Evolutionary conservation across 805 yeast genomes (phyloP), one percentile per base, ranked within the genome.

Genomic region (Nadsonia fulvescens): DNA sequence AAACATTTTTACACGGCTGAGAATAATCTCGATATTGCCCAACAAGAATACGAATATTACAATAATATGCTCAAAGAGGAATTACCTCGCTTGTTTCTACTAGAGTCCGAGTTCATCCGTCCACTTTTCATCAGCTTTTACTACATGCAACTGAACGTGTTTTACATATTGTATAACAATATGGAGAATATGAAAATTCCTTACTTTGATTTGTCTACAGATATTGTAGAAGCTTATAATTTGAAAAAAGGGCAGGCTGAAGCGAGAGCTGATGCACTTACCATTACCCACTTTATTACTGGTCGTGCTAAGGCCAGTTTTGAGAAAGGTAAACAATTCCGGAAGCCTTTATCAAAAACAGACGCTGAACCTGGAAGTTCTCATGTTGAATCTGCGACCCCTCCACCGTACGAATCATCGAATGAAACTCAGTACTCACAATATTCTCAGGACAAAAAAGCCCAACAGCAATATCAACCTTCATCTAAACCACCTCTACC

Each of bases 161-260:
- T 83, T 52, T 89, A 89, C 62, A 82, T 94, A 1, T 59, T 89
- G 35, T 83, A 78, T 58, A 74, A 65, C 45, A 67, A 77, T 42
- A 78, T 86, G 79, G 93, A 86, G 54, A 93, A 79, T 46, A 71
- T 86, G 77, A 82, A 89, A 56, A 89, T 89, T 38, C 94, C 95
- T 9, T 89, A 89, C 54, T 89, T 89, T 52, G 92, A 89, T 47
- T 58, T 89, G 45, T 58, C 67, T 26, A 62, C n/a, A n/a, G 96
- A 82, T 47, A 77, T 89, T 36, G 61, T 76, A 29, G 86, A 77
- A 46, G 74, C 83, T 3, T 89, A 73, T 53, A 51, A 48, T 16
- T 60, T 58, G 35, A 89, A 89, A 56, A 71, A 91, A 49, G 98
- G 96, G 20, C 72, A 81, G 39, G 67, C 86, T 25, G 92, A 82